Conservation (phyloP, 1,284 basidiomycete species). For the Tranzscheliella williamsii region DNA sequence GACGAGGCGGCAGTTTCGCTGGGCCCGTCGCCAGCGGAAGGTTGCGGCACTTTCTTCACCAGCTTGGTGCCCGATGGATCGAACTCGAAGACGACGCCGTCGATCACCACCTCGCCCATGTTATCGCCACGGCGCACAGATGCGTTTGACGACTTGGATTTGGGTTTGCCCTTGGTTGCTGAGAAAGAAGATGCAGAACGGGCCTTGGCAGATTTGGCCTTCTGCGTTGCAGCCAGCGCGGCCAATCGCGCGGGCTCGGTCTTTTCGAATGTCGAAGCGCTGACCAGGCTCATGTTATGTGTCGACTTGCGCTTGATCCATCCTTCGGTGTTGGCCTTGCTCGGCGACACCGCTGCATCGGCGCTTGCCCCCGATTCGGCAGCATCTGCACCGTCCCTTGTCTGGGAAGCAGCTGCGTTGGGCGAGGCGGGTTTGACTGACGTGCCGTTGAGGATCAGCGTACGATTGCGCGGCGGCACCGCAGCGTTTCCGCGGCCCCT, state of each 20-base stretch:
- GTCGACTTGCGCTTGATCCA: conserved; percentile 55
- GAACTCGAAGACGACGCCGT: conserved; percentile 65
- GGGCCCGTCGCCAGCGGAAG: conserved; percentile 3
- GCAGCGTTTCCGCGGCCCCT: conserved; percentile 20
- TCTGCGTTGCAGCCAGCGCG: conserved; percentile 38
- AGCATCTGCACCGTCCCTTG: not conserved
- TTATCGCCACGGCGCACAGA: conserved; percentile 49
- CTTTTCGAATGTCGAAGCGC: conserved; percentile 41
- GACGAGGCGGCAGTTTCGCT: not conserved
- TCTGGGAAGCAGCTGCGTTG: not conserved
- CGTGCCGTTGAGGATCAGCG: conserved; percentile 32
- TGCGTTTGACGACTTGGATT: conserved; percentile 4
- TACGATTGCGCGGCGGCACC: conserved; percentile 28
- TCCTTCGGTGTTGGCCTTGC: conserved; percentile 16
- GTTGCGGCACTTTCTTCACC: conserved; percentile 56
- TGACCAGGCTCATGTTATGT: conserved; percentile 54
- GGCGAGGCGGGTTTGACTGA: conserved; percentile 1
- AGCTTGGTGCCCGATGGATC: conserved; percentile 64
- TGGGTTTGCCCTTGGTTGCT: conserved; percentile 1
- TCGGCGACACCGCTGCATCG: not conserved
- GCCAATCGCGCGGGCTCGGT: conserved; percentile 51
- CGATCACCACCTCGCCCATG: conserved; percentile 63
- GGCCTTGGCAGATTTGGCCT: conserved; percentile 17
- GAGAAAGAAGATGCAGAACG: conserved; percentile 3
- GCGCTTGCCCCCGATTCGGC: not conserved